phyloP scores from a whole-genome alignment of 352 stramenopile species.

The Globisporangium carolinianum region DNA sequence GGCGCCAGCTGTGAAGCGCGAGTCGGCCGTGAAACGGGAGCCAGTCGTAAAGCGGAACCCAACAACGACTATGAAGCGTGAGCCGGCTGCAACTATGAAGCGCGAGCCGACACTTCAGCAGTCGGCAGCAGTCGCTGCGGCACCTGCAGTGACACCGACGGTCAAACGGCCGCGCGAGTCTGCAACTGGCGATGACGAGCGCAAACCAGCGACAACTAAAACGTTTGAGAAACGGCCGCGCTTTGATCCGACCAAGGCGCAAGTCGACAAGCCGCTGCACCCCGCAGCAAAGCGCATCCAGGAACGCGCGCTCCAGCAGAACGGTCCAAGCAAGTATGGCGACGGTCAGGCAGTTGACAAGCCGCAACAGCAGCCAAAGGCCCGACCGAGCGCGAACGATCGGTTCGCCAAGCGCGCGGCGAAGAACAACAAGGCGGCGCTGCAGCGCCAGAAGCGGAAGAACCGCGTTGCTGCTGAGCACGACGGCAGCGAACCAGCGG shows the following conservation, averaged over 20 bases:
- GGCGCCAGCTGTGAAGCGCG: neutral
- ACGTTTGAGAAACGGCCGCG: constrained; percentile 10
- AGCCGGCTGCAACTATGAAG: neutral
- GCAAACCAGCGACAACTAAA: neutral
- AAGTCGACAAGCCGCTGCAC: constrained; percentile 7
- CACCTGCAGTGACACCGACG: neutral
- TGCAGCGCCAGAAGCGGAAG: constrained; percentile 13
- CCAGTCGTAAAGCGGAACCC: neutral
- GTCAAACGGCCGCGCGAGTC: constrained; percentile 8
- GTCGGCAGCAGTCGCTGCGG: neutral
- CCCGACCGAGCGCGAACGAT: neutral
- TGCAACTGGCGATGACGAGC: constrained; percentile 1
- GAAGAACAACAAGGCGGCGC: constrained; percentile 13
- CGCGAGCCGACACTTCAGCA: neutral
- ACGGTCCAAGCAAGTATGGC: constrained; percentile 10
- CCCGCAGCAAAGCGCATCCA: constrained; percentile 10
- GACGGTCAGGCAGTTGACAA: neutral
- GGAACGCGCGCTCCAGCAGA: constrained; percentile 10
- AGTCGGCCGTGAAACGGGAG: neutral
- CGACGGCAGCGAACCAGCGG: neutral
- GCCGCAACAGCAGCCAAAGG: constrained; percentile 12
- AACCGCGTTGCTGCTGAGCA: constrained; percentile 4
- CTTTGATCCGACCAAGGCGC: neutral
- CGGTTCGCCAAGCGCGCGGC: constrained; percentile 3
- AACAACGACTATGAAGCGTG: no score